Conservation (phyloP, 768 basidiomycete genomes). For the Saitozyma podzolica region DNA sequence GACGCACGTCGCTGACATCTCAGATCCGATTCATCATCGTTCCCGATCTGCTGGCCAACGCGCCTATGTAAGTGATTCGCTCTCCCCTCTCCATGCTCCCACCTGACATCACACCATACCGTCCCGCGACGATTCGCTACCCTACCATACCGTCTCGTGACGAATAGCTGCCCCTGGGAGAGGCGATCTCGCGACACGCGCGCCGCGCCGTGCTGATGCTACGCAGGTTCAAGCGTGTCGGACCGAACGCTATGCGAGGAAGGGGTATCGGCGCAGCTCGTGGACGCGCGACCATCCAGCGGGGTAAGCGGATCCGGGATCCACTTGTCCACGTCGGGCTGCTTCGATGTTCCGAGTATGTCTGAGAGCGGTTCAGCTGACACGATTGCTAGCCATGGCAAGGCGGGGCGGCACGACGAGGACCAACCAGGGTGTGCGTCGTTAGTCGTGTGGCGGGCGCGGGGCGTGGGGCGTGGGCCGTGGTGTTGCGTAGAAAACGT, state of each 20-base stretch:
- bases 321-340: conserved; percentile 16
- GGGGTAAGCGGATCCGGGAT: conserved; percentile 63
- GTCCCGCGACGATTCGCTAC: too few species aligned
- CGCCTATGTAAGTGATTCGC: conserved; percentile 72
- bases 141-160: too few species aligned
- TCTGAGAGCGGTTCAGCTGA: conserved; percentile 7
- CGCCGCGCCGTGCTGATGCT: not conserved
- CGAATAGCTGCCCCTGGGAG: too few species aligned
- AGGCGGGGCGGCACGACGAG: conserved; percentile 47
- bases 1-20: not conserved
- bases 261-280: conserved; percentile 98
- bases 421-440: conserved; percentile 49
- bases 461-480: too few species aligned
- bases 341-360: not conserved
- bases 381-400: conserved; percentile 33
- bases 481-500: too few species aligned
- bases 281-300: conserved; percentile 97
- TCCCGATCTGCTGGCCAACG: conserved; percentile 98
- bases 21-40: conserved; percentile 88
- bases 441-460: conserved; percentile 14
- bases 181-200: too few species aligned
- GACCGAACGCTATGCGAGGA: conserved; percentile 97
- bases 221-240: conserved; percentile 94
- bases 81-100: too few species aligned
- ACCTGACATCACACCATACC: too few species aligned